Evolutionary conservation across 73 alveolate species (phyloP).

Genomic region (Breviolum minutum): DNA sequence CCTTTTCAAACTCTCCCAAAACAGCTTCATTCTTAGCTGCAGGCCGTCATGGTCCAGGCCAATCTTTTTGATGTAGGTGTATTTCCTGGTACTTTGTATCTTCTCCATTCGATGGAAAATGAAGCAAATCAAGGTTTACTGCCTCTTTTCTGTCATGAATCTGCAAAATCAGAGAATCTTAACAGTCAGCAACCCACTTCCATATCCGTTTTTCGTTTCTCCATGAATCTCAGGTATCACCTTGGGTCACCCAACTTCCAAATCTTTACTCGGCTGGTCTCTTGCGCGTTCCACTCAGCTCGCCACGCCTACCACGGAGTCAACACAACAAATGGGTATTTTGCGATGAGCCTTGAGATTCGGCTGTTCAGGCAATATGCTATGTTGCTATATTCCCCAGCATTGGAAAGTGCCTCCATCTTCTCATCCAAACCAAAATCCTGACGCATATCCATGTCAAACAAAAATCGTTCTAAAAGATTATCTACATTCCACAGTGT

Average conservation of each 20-base stretch:
- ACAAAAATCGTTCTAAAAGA: background rate
- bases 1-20: no score
- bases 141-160: no score
- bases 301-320: constrained; percentile 45
- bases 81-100: constrained; percentile 8
- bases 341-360: background rate
- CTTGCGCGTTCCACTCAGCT: constrained; percentile 47
- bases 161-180: no score
- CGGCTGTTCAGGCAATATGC: background rate
- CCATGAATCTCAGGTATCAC: background rate
- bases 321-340: no score
- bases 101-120: no score
- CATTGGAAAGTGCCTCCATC: background rate
- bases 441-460: background rate
- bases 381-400: background rate
- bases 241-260: constrained; percentile 9
- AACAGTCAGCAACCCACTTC: no score
- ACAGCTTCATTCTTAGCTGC: background rate
- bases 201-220: background rate
- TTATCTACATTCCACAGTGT: no score
- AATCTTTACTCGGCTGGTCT: constrained; percentile 20
- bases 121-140: no score
- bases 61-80: constrained; percentile 58
- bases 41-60: constrained; percentile 61
- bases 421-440: constrained; percentile 17